phyloP scores from a whole-genome alignment of 257 asterid species.

The Osmanthus fragrans region DNA sequence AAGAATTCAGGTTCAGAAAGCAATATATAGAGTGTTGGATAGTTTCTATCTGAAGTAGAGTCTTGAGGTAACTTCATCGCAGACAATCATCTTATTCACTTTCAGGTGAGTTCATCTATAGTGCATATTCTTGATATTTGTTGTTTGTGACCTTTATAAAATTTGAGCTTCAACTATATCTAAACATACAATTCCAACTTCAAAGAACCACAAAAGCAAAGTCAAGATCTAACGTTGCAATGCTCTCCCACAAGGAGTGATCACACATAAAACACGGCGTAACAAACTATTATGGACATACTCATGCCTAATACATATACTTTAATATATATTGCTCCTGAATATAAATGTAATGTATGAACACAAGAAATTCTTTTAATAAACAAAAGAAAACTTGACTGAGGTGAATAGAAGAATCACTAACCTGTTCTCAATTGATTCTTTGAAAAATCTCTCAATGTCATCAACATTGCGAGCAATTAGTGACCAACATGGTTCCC shows the following conservation, averaged over 20 bases:
- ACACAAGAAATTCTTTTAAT: slow-evolving; percentile 5
- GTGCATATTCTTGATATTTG: not conserved
- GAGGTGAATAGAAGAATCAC: slow-evolving; percentile 11
- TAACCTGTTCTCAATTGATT: slow-evolving; percentile 84
- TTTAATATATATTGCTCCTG: not conserved
- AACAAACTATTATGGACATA: slow-evolving; percentile 12
- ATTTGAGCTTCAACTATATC: not conserved
- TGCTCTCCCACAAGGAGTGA: not conserved
- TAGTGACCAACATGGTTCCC: slow-evolving; percentile 83
- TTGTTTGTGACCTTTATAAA: not conserved
- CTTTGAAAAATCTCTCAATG: slow-evolving; percentile 78
- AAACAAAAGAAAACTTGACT: slow-evolving; percentile 10
- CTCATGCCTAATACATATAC: not conserved
- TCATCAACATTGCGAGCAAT: slow-evolving; percentile 68
- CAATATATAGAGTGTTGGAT: not conserved
- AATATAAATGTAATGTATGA: not conserved
- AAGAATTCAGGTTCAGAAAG: not conserved
- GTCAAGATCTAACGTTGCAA: not conserved
- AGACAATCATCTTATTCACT: not conserved
- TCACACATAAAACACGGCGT: slow-evolving; percentile 2
- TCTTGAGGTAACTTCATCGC: not conserved
- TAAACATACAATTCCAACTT: not conserved
- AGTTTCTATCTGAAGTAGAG: not conserved
- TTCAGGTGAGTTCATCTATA: not conserved
- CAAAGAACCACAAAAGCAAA: not conserved